Conservation (phyloP, 2,329 filamentous ascomycete species). For the Fusarium abutilonis region DNA sequence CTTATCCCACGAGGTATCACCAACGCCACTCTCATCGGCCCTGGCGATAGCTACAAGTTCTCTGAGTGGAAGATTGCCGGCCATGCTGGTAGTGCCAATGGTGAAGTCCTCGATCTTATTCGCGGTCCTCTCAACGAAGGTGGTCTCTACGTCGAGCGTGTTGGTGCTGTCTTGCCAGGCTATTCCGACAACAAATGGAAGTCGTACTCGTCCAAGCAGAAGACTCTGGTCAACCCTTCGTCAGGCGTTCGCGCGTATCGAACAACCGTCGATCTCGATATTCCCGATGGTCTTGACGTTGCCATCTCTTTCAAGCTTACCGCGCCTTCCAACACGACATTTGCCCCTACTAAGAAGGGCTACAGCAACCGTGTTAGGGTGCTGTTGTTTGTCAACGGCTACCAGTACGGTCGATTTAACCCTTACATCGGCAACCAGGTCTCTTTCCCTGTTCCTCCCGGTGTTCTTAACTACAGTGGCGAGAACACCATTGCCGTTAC, state of each 20-base stretch:
- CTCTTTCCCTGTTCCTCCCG: slow-evolving; percentile 68
- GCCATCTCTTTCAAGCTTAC: slow-evolving; percentile 65
- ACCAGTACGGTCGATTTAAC: slow-evolving; percentile 69
- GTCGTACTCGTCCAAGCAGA: slow-evolving; percentile 41
- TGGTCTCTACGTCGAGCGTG: slow-evolving; percentile 65
- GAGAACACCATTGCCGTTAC: slow-evolving; percentile 67
- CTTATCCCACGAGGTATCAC: slow-evolving; percentile 62
- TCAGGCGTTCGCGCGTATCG: slow-evolving; percentile 67
- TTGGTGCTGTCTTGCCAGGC: slow-evolving; percentile 68
- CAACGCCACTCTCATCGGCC: slow-evolving; percentile 60
- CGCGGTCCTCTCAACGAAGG: slow-evolving; percentile 67
- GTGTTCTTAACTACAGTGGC: slow-evolving; percentile 66
- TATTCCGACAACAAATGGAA: slow-evolving; percentile 61
- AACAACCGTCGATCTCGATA: slow-evolving; percentile 59
- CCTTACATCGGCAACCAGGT: slow-evolving; percentile 70
- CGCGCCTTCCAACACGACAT: slow-evolving; percentile 54
- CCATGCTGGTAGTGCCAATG: slow-evolving; percentile 61
- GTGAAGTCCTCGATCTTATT: slow-evolving; percentile 62
- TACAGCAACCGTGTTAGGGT: slow-evolving; percentile 57
- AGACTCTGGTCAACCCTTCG: slow-evolving; percentile 54
- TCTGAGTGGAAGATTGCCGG: slow-evolving; percentile 67
- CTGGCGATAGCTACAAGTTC: slow-evolving; percentile 52
- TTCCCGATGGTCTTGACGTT: slow-evolving; percentile 64
- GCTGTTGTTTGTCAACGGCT: slow-evolving; percentile 71
- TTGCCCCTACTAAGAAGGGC: slow-evolving; percentile 45